Evolutionary conservation across 139 green algal species (phyloP).

Genomic region (Nannochloris sp.): DNA sequence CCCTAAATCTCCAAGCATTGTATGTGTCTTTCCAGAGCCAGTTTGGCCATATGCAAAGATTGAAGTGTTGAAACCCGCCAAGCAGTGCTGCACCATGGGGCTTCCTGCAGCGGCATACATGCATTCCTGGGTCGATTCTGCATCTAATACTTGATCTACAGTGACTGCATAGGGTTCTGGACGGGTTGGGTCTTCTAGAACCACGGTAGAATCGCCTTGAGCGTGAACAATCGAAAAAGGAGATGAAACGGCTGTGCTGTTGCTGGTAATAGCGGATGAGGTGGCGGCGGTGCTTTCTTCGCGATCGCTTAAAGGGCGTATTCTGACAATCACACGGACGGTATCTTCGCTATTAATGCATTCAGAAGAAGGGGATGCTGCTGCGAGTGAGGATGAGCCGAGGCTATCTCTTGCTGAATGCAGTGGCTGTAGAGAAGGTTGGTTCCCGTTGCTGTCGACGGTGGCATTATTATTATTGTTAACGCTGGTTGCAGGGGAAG

Average conservation of each 20-base stretch:
- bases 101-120: constrained; percentile 52
- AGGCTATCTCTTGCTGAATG: no score
- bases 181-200: constrained; percentile 26
- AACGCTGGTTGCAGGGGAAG: no score
- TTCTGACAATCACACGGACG: constrained; percentile 31
- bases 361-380: no score
- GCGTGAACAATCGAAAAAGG: no score
- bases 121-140: constrained; percentile 41
- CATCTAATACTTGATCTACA: constrained; percentile 51
- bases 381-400: no score
- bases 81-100: constrained; percentile 61
- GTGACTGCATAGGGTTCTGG: constrained; percentile 29
- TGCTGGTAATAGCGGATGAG: background rate
- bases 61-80: constrained; percentile 64
- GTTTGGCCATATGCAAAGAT: constrained; percentile 76
- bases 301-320: constrained; percentile 24
- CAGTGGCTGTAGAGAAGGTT: background rate
- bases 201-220: constrained; percentile 7
- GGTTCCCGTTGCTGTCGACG: no score
- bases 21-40: constrained; percentile 68
- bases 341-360: constrained; percentile 11
- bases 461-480: no score
- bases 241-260: no score
- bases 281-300: constrained; percentile 6
- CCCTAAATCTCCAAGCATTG: constrained; percentile 48